Conservation (phyloP, 371 early-diverging fungal genomes). For the Parasitella parasitica region DNA sequence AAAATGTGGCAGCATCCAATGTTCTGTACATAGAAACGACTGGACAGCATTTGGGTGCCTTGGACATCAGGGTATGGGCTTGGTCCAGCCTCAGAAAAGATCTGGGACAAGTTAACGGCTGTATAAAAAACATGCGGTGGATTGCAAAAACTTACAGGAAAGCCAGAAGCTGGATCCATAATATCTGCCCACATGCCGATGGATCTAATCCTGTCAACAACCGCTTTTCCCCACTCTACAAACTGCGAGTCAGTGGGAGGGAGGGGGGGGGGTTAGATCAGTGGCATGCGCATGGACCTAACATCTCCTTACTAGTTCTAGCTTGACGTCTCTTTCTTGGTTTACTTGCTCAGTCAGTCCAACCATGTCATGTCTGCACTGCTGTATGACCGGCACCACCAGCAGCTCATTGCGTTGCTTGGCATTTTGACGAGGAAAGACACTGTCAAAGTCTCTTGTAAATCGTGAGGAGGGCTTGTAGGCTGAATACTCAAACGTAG, state of each 20-base stretch:
- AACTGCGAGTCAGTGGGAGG: constrained; percentile 46
- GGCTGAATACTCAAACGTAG: constrained; percentile 41
- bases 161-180: constrained; percentile 93
- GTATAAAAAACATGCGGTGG: not conserved
- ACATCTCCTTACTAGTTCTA: constrained; percentile 59
- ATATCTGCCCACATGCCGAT: constrained; percentile 86
- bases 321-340: constrained; percentile 74
- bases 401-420: constrained; percentile 52
- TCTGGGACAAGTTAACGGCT: constrained; percentile 25
- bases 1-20: constrained; percentile 85
- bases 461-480: constrained; percentile 39
- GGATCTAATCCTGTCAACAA: constrained; percentile 53
- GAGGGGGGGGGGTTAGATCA: not conserved
- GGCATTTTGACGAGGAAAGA: constrained; percentile 50
- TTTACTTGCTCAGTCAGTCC: constrained; percentile 69
- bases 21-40: constrained; percentile 68
- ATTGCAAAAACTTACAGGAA: constrained; percentile 59
- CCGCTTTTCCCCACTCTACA: constrained; percentile 65
- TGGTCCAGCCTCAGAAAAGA: constrained; percentile 61
- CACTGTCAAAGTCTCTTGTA: constrained; percentile 30
- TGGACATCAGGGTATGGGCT: constrained; percentile 88
- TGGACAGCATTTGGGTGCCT: constrained; percentile 62
- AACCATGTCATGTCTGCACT: constrained; percentile 73
- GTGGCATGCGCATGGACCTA: too few relatives aligned
- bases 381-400: constrained; percentile 81